Conservation (phyloP, 371 early-diverging fungal genomes). For the Enterocytospora artemiae region DNA sequence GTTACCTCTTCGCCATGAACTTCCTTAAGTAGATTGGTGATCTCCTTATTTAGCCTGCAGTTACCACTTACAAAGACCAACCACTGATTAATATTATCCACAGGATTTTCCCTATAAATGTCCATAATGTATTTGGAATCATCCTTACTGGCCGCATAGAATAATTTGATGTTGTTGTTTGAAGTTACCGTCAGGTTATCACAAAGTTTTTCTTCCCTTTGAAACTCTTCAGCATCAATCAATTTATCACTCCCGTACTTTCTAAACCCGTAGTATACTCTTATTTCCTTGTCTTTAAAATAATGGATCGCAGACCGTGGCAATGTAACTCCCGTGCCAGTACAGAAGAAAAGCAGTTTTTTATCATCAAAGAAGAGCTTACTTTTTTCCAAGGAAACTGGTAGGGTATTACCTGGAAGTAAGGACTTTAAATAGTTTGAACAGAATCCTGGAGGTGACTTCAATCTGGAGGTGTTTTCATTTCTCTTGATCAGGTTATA, state of each 20-base stretch:
- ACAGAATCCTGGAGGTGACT: conserved; percentile 43
- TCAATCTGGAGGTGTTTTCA: conserved; percentile 15
- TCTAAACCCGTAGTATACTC: conserved; percentile 53
- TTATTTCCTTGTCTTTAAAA: conserved; percentile 31
- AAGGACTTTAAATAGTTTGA: conserved; percentile 48
- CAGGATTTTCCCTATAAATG: conserved; percentile 15
- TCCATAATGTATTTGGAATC: conserved; percentile 39
- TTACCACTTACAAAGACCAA: conserved; percentile 50
- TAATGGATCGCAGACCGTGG: conserved; percentile 33
- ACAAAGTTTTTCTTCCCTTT: background rate
- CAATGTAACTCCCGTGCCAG: conserved; percentile 55
- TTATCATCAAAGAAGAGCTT: conserved; percentile 25
- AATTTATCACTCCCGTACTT: conserved; percentile 38
- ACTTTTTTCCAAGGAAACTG: too few relatives aligned
- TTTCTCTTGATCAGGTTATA: conserved; percentile 31
- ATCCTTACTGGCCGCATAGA: conserved; percentile 26
- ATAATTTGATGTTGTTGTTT: conserved; percentile 15
- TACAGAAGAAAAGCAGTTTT: conserved; percentile 50
- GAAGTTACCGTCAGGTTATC: background rate
- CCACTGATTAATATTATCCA: conserved; percentile 38
- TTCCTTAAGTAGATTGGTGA: conserved; percentile 26
- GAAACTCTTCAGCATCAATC: conserved; percentile 4
- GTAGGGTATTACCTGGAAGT: background rate
- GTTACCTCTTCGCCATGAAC: conserved; percentile 21
- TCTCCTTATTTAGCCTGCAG: conserved; percentile 31